These are phyloP conservation scores for Boletus rubescentipes DNA, from an alignment of 768 basidiomycete species.

Conservation along the genomic window DNA sequence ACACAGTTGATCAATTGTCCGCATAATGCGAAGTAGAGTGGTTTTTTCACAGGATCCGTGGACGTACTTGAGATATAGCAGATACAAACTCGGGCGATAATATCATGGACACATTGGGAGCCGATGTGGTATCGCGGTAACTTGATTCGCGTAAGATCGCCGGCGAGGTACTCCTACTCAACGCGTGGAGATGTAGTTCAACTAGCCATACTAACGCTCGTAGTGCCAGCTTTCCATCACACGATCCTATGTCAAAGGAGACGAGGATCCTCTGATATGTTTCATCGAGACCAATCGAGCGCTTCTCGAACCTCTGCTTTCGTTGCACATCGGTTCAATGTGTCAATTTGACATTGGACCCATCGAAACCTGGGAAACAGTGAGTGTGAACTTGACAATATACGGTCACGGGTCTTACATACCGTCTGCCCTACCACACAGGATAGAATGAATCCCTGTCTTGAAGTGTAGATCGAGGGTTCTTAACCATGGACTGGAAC, in stretches of 20 bases:
- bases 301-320: background rate
- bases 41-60: background rate
- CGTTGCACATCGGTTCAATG: background rate
- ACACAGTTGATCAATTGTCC: too few relatives aligned
- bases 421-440: slow-evolving; percentile 13
- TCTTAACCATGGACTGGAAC: slow-evolving; percentile 7
- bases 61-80: slow-evolving; percentile 4
- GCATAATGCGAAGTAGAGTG: too few relatives aligned
- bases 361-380: slow-evolving; percentile 18
- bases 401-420: slow-evolving; percentile 6
- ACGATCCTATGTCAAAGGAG: slow-evolving; percentile 2
- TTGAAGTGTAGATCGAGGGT: slow-evolving; percentile 6
- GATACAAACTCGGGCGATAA: slow-evolving; percentile 4
- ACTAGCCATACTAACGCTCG: slow-evolving; percentile 8
- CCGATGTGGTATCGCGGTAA: slow-evolving; percentile 8
- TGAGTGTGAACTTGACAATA: background rate
- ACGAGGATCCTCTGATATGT: slow-evolving; percentile 23
- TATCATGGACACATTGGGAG: background rate
- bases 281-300: slow-evolving; percentile 19
- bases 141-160: background rate
- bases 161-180: slow-evolving; percentile 15
- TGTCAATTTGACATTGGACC: slow-evolving; percentile 22
- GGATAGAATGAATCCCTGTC: background rate
- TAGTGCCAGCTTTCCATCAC: slow-evolving; percentile 1
- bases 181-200: background rate